phyloP scores from a whole-genome alignment of 495 filamentous ascomycete genomes.

The Neurospora sp. region DNA sequence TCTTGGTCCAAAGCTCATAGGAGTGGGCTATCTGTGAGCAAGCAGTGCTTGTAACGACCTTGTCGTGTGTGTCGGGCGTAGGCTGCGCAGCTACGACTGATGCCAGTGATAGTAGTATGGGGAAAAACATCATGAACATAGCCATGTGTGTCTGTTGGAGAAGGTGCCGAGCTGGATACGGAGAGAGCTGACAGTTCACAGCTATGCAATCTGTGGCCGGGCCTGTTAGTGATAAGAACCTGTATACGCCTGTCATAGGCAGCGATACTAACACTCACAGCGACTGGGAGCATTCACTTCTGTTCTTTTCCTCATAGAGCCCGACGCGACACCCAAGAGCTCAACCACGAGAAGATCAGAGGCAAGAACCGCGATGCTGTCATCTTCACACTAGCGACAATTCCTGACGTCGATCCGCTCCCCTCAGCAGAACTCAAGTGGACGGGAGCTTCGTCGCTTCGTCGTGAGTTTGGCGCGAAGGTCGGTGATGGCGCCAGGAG shows the following conservation, averaged over 20 bases:
- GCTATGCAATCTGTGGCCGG: neutral
- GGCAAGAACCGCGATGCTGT: neutral
- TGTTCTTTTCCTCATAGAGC: neutral
- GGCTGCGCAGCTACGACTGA: neutral
- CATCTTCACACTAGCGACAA: neutral
- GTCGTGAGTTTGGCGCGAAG: neutral
- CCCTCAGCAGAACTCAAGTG: neutral
- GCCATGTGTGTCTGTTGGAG: neutral
- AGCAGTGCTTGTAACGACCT: neutral
- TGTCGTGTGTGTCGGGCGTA: neutral
- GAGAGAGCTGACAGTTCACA: neutral
- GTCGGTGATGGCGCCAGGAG: neutral
- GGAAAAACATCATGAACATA: neutral
- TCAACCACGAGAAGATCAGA: neutral
- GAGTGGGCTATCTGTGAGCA: neutral
- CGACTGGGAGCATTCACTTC: neutral
- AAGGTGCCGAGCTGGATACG: neutral
- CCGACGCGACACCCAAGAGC: neutral
- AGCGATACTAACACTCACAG: neutral
- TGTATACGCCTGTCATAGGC: accelerated
- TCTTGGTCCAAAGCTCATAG: neutral
- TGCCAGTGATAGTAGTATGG: neutral
- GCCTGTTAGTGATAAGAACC: accelerated
- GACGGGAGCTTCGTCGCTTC: neutral
- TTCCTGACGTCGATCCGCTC: neutral